These are phyloP conservation scores for Fusarium sp. DNA, from an alignment of 2,329 filamentous ascomycete species.

Conservation along the genomic window DNA sequence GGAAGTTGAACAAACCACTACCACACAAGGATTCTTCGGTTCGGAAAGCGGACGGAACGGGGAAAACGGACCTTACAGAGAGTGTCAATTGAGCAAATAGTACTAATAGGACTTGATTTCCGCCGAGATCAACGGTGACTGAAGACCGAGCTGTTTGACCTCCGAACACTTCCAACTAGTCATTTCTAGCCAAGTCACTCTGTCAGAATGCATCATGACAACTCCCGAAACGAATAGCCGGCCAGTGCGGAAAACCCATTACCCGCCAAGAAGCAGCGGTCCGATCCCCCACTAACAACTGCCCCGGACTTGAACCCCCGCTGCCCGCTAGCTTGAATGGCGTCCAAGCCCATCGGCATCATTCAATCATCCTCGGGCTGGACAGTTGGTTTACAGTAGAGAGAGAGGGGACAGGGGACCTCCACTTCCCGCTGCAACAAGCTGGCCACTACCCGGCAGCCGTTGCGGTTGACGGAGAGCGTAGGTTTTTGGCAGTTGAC, in stretches of 20 bases:
- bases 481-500: neutral
- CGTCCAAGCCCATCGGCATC: neutral
- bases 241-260: slow-evolving; percentile 43
- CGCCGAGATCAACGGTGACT: slow-evolving; percentile 25
- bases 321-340: slow-evolving; percentile 18
- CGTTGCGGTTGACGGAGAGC: slow-evolving; percentile 12
- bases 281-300: slow-evolving; percentile 8
- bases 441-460: slow-evolving; percentile 21
- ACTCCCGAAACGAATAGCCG: slow-evolving; percentile 46
- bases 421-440: slow-evolving; percentile 18
- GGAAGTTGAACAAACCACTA: neutral
- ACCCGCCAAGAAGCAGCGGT: slow-evolving; percentile 35
- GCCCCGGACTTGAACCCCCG: slow-evolving; percentile 43
- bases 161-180: slow-evolving; percentile 10
- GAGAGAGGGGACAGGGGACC: neutral
- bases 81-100: slow-evolving; percentile 21
- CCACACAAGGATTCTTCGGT: slow-evolving; percentile 10
- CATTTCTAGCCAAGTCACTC: neutral
- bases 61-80: neutral
- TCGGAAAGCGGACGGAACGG: slow-evolving; percentile 30
- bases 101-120: slow-evolving; percentile 31
- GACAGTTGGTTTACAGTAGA: neutral
- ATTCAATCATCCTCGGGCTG: slow-evolving; percentile 30
- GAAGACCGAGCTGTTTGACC: slow-evolving; percentile 29
- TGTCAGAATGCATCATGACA: slow-evolving; percentile 34